Evolutionary conservation across 2,329 filamentous ascomycete genomes (phyloP).

Genomic region (Aspergillus luchuensis): DNA sequence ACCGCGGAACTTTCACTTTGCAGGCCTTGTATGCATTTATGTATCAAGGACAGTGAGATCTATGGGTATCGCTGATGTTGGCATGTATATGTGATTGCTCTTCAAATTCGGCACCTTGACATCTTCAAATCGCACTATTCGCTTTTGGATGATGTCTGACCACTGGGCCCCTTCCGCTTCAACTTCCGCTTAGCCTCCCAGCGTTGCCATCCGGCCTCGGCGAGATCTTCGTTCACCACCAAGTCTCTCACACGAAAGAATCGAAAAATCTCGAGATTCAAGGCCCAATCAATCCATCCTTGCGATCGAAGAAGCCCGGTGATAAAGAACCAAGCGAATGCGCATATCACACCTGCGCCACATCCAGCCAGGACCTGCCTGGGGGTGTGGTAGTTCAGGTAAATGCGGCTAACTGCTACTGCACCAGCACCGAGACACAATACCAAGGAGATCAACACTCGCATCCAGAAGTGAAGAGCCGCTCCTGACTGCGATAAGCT

Average conservation of each 20-base stretch:
- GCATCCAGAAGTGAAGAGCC: conserved; percentile 51
- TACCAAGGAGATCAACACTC: conserved; percentile 59
- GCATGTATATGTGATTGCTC: neutral
- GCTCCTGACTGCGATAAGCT: conserved; percentile 47
- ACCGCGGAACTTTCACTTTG: too few species aligned
- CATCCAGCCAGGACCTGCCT: conserved; percentile 84
- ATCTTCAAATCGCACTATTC: neutral
- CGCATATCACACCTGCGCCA: conserved; percentile 69
- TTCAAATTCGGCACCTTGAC: neutral
- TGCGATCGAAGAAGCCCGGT: conserved; percentile 67
- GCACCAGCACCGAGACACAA: conserved; percentile 63
- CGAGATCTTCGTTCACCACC: conserved; percentile 82
- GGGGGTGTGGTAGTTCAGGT: conserved; percentile 88
- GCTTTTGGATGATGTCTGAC: conserved; percentile 26
- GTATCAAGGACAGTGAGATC: neutral
- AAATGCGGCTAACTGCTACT: conserved; percentile 82
- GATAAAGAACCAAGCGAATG: conserved; percentile 74
- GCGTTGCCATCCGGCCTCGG: conserved; percentile 89
- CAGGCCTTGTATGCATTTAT: too few species aligned
- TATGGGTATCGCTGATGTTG: neutral
- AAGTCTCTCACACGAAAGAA: conserved; percentile 78
- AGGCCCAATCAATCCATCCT: conserved; percentile 71
- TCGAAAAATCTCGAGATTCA: conserved; percentile 66
- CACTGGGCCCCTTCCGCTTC: conserved; percentile 30
- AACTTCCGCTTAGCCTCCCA: conserved; percentile 66